phyloP scores from a whole-genome alignment of 345 rosid genomes.

The Citrus cavaleriei region DNA sequence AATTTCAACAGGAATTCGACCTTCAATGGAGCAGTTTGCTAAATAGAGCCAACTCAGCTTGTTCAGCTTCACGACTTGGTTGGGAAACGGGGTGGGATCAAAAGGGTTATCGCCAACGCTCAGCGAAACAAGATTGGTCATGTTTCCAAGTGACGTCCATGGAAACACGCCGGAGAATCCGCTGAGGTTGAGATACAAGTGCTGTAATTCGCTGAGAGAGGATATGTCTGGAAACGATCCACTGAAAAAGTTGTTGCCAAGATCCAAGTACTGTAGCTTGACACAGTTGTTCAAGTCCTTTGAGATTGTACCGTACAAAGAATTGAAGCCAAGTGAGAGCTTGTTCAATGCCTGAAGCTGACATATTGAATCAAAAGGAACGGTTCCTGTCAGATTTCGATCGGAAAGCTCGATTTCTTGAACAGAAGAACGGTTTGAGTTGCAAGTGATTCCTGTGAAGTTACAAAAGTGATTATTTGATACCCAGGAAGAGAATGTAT shows the following conservation, averaged over 20 bases:
- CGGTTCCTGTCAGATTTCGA: conserved; percentile 34
- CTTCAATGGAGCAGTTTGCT: conserved; percentile 58
- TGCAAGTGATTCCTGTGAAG: conserved; percentile 68
- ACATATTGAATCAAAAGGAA: conserved; percentile 56
- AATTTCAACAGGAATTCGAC: conserved; percentile 55
- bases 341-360: conserved; percentile 50
- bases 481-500: conserved; percentile 52
- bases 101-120: conserved; percentile 73
- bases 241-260: conserved; percentile 63
- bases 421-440: conserved; percentile 32
- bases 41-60: conserved; percentile 61
- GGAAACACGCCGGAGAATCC: conserved; percentile 71
- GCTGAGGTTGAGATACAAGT: conserved; percentile 52
- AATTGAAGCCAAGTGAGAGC: conserved; percentile 71
- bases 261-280: conserved; percentile 57
- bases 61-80: conserved; percentile 36
- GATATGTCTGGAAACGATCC: conserved; percentile 66
- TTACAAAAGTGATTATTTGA: conserved; percentile 27
- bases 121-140: conserved; percentile 42
- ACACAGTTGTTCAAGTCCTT: conserved; percentile 45
- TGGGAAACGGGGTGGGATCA: conserved; percentile 42
- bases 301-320: conserved; percentile 37
- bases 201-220: conserved; percentile 41
- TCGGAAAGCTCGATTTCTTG: conserved; percentile 65
- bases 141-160: conserved; percentile 57